Base-by-base conservation (phyloP, 2,329 filamentous ascomycete species). In the Metarhizium album region DNA sequence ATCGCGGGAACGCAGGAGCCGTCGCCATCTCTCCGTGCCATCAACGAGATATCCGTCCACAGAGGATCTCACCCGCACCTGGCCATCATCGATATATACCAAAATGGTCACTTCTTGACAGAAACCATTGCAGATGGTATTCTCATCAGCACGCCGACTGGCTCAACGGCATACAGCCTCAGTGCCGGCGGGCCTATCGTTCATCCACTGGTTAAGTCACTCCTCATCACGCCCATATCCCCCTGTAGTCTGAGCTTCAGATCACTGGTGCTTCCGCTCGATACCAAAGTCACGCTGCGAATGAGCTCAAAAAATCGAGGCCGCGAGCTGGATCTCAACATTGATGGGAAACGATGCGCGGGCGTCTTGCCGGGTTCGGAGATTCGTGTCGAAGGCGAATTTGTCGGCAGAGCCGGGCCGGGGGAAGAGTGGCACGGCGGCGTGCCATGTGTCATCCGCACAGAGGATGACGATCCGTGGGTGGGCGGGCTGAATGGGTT, bases 41-140 rank as follows among this genome's bases (percentile, higher is more conserved):
- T 97, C 71, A 98, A 98, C 65, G 93, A 98, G 67, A 84, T 98
- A 11, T 85, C 95, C 2, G 84, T 98, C 35, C 93, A 98, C 67
- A 83, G 93, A 22, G 93, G 93, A 40, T 84, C 86, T 33, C 84
- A 91, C 55, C 89, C 93, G 0, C 91, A 97, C 66, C 78, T 98
- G 5, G 88, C 90, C 37, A 84, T 95, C 57, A 87, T 98, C 58
- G 88, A 95, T 62, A 87, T 98, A 42, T 93, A 83, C 61, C 85
- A 97, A 53, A 90, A 90, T 59, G 86, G 87, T 33, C 83, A 89
- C 50, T 94, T 93, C 60, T 74, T 98, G 45, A 98, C 93, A 1
- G 90, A 95, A 65, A 91, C 89, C 1, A 90, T 95, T 13, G 91
- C 90, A 1, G 93, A 98, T 65, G 93, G 93, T 47, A 94, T 98